Evolutionary conservation across 805 yeast genomes (phyloP).

Genomic region (Yarrowia alimentaria): DNA sequence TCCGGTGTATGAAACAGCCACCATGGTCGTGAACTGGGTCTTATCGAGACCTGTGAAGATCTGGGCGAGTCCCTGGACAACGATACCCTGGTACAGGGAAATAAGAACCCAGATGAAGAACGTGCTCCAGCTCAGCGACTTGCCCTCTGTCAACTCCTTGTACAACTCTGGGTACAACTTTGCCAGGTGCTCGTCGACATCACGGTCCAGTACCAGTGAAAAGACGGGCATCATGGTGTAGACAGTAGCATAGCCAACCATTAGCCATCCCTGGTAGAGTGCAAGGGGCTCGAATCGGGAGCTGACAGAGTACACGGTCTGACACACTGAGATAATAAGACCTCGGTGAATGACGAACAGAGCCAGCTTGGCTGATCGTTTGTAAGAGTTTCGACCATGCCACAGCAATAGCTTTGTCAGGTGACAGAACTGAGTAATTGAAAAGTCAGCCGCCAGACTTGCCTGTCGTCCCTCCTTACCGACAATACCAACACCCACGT

Average conservation of each 20-base stretch:
- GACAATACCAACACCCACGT: constrained; percentile 98
- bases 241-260: constrained; percentile 97
- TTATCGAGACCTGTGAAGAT: constrained; percentile 60
- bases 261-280: constrained; percentile 89
- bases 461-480: constrained; percentile 99
- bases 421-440: constrained; percentile 87
- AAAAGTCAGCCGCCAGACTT: constrained; percentile 93
- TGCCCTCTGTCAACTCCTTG: constrained; percentile 85
- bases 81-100: constrained; percentile 85
- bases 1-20: constrained; percentile 79
- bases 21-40: constrained; percentile 65
- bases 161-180: constrained; percentile 91
- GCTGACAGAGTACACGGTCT: constrained; percentile 84
- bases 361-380: constrained; percentile 89
- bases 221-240: constrained; percentile 99
- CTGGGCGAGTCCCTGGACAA: constrained; percentile 82
- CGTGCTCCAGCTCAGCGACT: constrained; percentile 78
- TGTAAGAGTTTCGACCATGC: constrained; percentile 98
- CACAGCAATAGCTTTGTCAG: constrained; percentile 81
- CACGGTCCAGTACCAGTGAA: constrained; percentile 85
- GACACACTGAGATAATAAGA: constrained; percentile 86
- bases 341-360: constrained; percentile 98
- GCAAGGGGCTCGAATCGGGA: constrained; percentile 93
- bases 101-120: constrained; percentile 89
- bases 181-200: constrained; percentile 85